Conservation (phyloP, 345 rosid species). For the Salix exigua region DNA sequence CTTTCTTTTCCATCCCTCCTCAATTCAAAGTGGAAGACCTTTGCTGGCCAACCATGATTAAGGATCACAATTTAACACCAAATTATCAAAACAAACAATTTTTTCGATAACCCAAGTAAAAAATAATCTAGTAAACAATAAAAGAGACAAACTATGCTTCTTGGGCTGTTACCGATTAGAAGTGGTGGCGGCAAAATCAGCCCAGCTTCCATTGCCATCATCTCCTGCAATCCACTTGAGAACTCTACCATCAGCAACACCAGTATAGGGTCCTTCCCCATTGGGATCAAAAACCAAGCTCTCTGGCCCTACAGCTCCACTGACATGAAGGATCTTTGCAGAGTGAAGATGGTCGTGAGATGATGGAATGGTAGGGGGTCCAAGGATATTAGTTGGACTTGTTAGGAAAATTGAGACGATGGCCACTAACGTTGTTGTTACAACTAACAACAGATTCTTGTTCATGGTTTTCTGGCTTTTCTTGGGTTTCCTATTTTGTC, state of each 20-base stretch:
- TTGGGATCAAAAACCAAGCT: conserved; percentile 53
- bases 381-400: conserved; percentile 20
- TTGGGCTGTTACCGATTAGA: conserved; percentile 18
- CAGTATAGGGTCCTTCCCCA: conserved; percentile 62
- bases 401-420: conserved; percentile 8
- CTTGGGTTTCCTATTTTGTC: too few species aligned
- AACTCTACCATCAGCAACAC: conserved; percentile 64
- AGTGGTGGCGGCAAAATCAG: conserved; percentile 18
- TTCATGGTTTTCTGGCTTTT: conserved; percentile 17
- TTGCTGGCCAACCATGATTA: too few species aligned
- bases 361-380: conserved; percentile 36
- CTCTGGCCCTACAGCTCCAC: conserved; percentile 66
- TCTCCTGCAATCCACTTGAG: conserved; percentile 25
- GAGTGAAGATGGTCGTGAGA: conserved; percentile 37
- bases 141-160: not conserved
- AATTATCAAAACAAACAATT: too few species aligned
- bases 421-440: conserved; percentile 20
- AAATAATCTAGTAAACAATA: not conserved
- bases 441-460: conserved; percentile 5
- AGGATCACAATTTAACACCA: too few species aligned
- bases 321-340: conserved; percentile 32
- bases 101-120: not conserved
- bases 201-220: not conserved
- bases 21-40: too few species aligned
- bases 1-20: too few species aligned